A percentile compares a stretch with the other conserved stretches of the same genome.
phyloP scores from a whole-genome alignment of 306 rosid genomes.

The Prunus kanzakura region DNA sequence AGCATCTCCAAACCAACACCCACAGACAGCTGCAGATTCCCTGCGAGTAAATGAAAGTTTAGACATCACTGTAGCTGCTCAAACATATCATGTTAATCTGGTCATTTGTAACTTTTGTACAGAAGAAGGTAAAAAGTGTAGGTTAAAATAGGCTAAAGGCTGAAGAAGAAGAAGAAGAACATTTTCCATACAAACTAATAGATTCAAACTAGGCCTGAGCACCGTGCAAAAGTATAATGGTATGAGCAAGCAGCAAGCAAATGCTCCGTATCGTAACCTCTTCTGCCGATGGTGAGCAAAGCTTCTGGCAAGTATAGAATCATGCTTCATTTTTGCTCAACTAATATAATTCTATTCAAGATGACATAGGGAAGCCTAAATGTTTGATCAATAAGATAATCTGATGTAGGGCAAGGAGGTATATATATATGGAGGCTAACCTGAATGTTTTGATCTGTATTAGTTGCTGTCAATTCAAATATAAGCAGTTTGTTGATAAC shows the following conservation, averaged over 20 bases:
- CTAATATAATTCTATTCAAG: not conserved
- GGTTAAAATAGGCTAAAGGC: not conserved
- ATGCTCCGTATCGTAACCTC: not conserved
- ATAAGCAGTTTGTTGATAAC: not conserved
- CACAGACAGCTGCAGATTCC: constrained; percentile 48
- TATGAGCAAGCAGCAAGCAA: not conserved
- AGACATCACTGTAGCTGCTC: not conserved
- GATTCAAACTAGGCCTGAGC: constrained; percentile 62
- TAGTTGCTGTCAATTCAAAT: not conserved
- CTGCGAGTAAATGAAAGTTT: constrained; percentile 32
- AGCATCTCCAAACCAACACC: constrained; percentile 48
- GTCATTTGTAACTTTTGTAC: not conserved
- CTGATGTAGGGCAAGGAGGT: not conserved
- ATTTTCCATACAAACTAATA: constrained; percentile 53
- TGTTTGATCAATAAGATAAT: not conserved
- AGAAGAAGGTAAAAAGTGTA: not conserved
- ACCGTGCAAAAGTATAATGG: constrained; percentile 54
- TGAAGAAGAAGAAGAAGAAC: not conserved
- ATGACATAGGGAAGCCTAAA: not conserved
- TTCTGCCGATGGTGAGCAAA: not conserved
- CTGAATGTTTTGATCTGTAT: not conserved
- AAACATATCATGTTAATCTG: not conserved
- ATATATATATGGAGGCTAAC: not conserved
- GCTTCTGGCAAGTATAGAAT: not conserved
- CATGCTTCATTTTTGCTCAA: not conserved